These are phyloP conservation scores for Mycena polygramma DNA, from an alignment of 768 basidiomycete genomes.

Conservation along the genomic window DNA sequence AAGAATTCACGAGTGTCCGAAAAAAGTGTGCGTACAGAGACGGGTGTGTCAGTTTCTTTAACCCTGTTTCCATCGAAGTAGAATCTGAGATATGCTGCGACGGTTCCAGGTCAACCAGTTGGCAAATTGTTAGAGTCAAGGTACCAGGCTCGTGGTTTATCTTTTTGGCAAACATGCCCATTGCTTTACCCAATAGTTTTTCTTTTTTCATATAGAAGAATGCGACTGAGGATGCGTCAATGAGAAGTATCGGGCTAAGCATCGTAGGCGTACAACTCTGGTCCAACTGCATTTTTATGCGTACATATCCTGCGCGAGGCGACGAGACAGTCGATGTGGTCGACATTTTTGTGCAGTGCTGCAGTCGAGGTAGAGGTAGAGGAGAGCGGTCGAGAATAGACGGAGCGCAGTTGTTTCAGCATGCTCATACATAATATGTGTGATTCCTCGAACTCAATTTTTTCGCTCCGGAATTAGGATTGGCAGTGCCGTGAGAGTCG, in stretches of 20 bases:
- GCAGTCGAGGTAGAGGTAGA: not conserved
- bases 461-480: not conserved
- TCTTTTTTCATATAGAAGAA: constrained; percentile 2
- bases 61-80: not conserved
- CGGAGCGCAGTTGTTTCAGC: too few species aligned
- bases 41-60: constrained; percentile 14
- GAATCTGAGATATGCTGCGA: constrained; percentile 17
- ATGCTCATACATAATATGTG: too few species aligned
- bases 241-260: not conserved
- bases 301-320: not conserved
- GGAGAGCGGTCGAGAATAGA: too few species aligned
- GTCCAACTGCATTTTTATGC: not conserved
- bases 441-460: not conserved
- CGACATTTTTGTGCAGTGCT: not conserved
- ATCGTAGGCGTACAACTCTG: not conserved
- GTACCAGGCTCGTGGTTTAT: constrained; percentile 1
- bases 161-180: constrained; percentile 4
- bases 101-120: too few species aligned
- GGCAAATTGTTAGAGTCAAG: not conserved
- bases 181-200: not conserved
- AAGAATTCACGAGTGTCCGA: not conserved
- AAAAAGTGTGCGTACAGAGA: constrained; percentile 2
- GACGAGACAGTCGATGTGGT: not conserved
- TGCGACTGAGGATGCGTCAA: not conserved
- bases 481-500: constrained; percentile 2